phyloP scores from a whole-genome alignment of 768 basidiomycete species.

The Leccinum disarticulatum region DNA sequence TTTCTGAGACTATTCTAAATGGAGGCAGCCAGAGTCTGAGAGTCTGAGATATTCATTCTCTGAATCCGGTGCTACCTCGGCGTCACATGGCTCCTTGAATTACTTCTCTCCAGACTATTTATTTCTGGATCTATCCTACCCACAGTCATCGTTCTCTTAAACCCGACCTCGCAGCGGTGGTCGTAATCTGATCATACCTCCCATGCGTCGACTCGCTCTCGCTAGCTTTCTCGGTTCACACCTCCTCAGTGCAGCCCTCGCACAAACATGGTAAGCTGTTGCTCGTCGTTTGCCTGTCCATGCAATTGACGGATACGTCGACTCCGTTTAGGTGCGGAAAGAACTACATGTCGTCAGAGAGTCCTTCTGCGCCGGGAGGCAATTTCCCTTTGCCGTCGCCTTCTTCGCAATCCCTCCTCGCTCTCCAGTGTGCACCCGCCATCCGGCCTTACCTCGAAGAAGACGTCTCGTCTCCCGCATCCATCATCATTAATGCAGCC shows the following conservation, averaged over 20 bases:
- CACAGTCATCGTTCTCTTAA: neutral
- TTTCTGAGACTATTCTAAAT: too few relatives aligned
- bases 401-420: constrained; percentile 46
- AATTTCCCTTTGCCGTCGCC: constrained; percentile 42
- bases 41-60: too few relatives aligned
- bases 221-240: constrained; percentile 7
- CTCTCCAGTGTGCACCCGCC: constrained; percentile 57
- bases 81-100: neutral
- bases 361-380: constrained; percentile 48
- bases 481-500: constrained; percentile 53
- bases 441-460: constrained; percentile 61
- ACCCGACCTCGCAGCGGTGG: neutral
- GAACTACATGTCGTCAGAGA: constrained; percentile 47
- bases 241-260: constrained; percentile 17
- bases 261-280: constrained; percentile 32
- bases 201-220: constrained; percentile 17
- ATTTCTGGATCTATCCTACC: neutral
- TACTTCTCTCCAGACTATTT: neutral
- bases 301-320: neutral
- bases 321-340: constrained; percentile 51
- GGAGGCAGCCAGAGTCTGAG: too few relatives aligned
- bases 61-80: neutral
- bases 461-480: constrained; percentile 43
- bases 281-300: neutral
- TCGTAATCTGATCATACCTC: neutral